A percentile compares a stretch with the other conserved stretches of the same genome.
Conservation (phyloP, 2,329 filamentous ascomycete species). For the Talaromyces sp. region DNA sequence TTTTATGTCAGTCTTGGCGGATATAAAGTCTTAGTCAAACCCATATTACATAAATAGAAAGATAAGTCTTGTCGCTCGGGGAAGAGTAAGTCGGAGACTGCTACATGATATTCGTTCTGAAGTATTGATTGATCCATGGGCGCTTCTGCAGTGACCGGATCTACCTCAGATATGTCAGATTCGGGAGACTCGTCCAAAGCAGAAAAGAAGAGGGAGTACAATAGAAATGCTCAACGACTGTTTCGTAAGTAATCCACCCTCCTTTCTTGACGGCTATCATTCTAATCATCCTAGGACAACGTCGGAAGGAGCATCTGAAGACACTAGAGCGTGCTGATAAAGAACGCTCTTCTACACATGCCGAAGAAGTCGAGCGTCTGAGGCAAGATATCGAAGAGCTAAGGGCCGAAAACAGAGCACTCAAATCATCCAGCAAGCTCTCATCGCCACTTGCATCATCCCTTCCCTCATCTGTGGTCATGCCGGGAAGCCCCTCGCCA, state of each 20-base stretch:
- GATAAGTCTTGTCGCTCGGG: neutral
- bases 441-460: constrained; percentile 28
- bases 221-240: constrained; percentile 44
- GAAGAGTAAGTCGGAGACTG: neutral
- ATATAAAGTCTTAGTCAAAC: neutral
- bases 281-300: constrained; percentile 33
- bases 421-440: constrained; percentile 31
- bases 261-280: constrained; percentile 10
- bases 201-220: constrained; percentile 33
- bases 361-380: constrained; percentile 41
- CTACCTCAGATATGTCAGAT: constrained; percentile 26
- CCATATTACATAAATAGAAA: neutral
- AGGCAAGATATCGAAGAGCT: constrained; percentile 41
- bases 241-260: constrained; percentile 33
- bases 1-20: neutral
- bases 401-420: constrained; percentile 39
- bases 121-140: neutral
- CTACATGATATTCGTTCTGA: neutral
- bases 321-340: constrained; percentile 43
- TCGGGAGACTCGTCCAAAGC: constrained; percentile 28
- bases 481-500: constrained; percentile 15
- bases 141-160: neutral
- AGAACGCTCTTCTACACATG: constrained; percentile 38
- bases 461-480: constrained; percentile 19
- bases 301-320: constrained; percentile 45